Conservation (phyloP, 2,329 filamentous ascomycete genomes). For the Ustulina deusta region DNA sequence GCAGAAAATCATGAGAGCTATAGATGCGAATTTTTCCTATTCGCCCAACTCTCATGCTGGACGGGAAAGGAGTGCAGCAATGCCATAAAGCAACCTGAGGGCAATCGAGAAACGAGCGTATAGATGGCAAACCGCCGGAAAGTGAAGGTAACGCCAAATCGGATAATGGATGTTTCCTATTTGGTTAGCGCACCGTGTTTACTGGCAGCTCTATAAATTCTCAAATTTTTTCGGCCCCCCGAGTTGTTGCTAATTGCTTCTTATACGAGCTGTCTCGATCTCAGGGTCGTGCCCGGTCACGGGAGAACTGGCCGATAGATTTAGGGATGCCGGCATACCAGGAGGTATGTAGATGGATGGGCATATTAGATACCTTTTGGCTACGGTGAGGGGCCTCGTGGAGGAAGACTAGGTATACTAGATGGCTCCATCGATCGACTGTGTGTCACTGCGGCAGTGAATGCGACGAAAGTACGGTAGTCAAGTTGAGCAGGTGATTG, state of each 20-base stretch:
- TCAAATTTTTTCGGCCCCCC: not conserved
- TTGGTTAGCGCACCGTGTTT: conserved; percentile 10
- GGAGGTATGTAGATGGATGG: conserved; percentile 14
- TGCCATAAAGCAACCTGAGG: conserved; percentile 8
- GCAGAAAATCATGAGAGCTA: not conserved
- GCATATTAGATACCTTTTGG: conserved; percentile 14
- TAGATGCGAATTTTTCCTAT: conserved; percentile 24
- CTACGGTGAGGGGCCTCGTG: not conserved
- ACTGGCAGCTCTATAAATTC: not conserved
- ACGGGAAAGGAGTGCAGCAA: not conserved
- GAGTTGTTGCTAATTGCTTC: not conserved
- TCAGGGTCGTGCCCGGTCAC: conserved; percentile 22
- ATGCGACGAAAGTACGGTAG: not conserved
- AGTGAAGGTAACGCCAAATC: conserved; percentile 17
- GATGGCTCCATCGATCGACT: conserved; percentile 15
- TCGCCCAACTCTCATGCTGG: not conserved
- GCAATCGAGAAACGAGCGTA: conserved; percentile 20
- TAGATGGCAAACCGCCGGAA: conserved; percentile 27
- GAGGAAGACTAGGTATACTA: not conserved
- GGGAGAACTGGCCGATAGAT: conserved; percentile 4
- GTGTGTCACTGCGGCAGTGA: not conserved
- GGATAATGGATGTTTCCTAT: not conserved
- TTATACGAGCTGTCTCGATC: not conserved
- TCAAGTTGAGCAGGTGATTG: not conserved
- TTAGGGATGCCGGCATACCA: not conserved